phyloP scores from a whole-genome alignment of 2,329 filamentous ascomycete species.

The Claviceps sp. region DNA sequence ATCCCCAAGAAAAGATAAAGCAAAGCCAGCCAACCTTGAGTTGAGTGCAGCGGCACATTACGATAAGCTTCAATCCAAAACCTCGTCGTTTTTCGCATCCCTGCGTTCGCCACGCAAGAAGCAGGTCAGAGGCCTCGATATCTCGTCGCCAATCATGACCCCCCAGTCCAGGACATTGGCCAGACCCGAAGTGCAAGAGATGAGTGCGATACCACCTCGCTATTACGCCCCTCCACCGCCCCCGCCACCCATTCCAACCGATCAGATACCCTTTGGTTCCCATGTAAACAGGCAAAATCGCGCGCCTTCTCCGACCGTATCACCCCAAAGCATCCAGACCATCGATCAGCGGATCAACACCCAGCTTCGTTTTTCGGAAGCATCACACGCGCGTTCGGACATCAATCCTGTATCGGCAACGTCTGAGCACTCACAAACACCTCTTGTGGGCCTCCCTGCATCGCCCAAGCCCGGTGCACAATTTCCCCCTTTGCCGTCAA shows the following conservation, averaged over 20 bases:
- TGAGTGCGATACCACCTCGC: constrained; percentile 43
- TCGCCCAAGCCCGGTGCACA: constrained; percentile 24
- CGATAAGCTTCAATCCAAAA: constrained; percentile 40
- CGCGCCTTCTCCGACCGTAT: constrained; percentile 20
- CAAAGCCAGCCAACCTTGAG: constrained; percentile 37
- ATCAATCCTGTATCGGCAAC: constrained; percentile 37
- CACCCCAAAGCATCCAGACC: constrained; percentile 29
- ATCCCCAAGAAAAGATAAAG: constrained; percentile 29
- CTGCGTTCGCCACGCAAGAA: constrained; percentile 46
- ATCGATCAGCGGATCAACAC: constrained; percentile 43
- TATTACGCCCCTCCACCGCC: constrained; percentile 44
- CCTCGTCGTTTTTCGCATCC: constrained; percentile 47
- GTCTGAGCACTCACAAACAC: constrained; percentile 36
- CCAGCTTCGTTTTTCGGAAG: constrained; percentile 21
- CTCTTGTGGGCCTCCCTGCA: constrained; percentile 36
- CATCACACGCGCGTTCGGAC: constrained; percentile 26
- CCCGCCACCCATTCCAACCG: constrained; percentile 41
- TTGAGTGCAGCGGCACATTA: constrained; percentile 26
- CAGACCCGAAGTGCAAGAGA: constrained; percentile 39
- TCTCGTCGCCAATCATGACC: constrained; percentile 53
- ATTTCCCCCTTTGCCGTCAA: constrained; percentile 29
- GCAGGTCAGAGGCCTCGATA: constrained; percentile 38
- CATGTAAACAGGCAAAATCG: constrained; percentile 12
- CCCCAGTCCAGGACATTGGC: constrained; percentile 48
- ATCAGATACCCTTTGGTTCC: constrained; percentile 26